Evolutionary conservation across 352 stramenopile species (phyloP), one percentile per base, ranked within the genome.

Genomic region (Pythium rhizo-oryzae): DNA sequence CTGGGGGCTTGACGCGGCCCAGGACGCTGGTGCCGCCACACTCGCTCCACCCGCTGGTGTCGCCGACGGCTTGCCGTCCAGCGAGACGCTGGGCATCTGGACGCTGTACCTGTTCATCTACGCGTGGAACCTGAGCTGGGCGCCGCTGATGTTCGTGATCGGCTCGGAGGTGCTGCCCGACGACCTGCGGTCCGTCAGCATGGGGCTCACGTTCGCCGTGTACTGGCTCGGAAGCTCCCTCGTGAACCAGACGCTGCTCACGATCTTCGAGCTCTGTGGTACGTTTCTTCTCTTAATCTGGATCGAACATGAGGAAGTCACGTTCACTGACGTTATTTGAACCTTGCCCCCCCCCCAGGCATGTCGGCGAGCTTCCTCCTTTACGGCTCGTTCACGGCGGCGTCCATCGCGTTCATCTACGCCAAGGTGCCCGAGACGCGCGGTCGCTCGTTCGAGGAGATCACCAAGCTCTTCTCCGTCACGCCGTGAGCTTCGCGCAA

Each of bases 31-130:
- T 8, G 18, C 7, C 41, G 13, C 41, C 11, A 47, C 41, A 7
- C 41, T 47, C 18, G 41, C 41, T 8, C 41, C 41, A 8, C 18
- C 41, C 4, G 41, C 1, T 7, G 41, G 11, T 47, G 39, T 8
- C 5, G 33, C 5, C 11, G 33, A 11, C 33, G 8, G 8, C 41
- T 47, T 16, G 41, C 24, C 19, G 18, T 23, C 54, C 2, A 28
- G 81, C 28, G 71, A 84, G 59, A 80, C 51, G 2, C 62, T 90
- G 15, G 81, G 82, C 3, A 75, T 86, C 60, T 85, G 73, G 77
- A 88, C 79, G n/a, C 74, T 90, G 8, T 92, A 90, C 61, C 39
- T 78, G 9, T 90, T 90, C 50, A 92, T 92, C 61, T 92, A 80
- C 52, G 81, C 82, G 24, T 90, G 84, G 82, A 92, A 92, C 60